Evolutionary conservation across 2,329 filamentous ascomycete species (phyloP).

Genomic region (Thielaviopsis musarum): DNA sequence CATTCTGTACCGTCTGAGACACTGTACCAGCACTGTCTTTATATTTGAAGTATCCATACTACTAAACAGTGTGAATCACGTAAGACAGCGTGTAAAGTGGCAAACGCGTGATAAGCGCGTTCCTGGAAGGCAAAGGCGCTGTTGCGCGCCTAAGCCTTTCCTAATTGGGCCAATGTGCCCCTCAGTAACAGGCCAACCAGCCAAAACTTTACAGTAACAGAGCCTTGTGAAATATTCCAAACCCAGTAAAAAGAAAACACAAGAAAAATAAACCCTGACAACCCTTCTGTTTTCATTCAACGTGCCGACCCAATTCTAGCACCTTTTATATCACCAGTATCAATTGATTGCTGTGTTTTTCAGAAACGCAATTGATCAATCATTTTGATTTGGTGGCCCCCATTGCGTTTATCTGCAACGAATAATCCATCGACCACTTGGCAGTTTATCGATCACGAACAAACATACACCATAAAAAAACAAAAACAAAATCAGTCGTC

Average conservation of each 20-base stretch:
- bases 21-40: background rate
- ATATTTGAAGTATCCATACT: background rate
- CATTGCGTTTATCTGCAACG: no score
- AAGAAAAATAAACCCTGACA: background rate
- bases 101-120: background rate
- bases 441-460: background rate
- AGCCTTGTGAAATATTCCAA: background rate
- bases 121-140: background rate
- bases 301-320: background rate
- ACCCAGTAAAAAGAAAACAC: background rate
- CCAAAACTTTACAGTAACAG: background rate
- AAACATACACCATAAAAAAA: background rate
- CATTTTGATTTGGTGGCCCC: no score
- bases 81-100: slow-evolving; percentile 6
- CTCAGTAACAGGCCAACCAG: background rate
- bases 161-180: background rate
- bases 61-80: background rate
- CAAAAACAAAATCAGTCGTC: background rate
- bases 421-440: no score
- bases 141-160: slow-evolving; percentile 1
- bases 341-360: background rate
- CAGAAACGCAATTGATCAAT: no score
- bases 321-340: background rate
- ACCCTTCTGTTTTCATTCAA: background rate
- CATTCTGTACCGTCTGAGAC: background rate